These are phyloP conservation scores for Intubia oerlemansii DNA, from an alignment of 2,329 filamentous ascomycete genomes.

Conservation along the genomic window DNA sequence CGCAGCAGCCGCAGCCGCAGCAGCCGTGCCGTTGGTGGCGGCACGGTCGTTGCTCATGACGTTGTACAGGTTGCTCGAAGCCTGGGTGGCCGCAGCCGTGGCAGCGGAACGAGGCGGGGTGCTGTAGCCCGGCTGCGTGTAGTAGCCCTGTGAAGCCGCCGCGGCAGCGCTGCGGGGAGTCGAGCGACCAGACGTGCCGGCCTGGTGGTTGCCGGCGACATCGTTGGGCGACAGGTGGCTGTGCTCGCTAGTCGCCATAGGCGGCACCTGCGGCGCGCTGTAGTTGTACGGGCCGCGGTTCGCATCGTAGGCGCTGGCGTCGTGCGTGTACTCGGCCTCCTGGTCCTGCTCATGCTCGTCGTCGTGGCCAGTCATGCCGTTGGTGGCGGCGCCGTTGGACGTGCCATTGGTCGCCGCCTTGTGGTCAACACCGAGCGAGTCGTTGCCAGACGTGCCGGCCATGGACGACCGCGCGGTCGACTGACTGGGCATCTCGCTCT, in stretches of 20 bases:
- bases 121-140: conserved; percentile 49
- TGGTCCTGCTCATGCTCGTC: conserved; percentile 54
- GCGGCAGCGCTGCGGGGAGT: conserved; percentile 75
- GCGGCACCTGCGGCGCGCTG: conserved; percentile 29
- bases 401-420: conserved; percentile 42
- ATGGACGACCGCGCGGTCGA: conserved; percentile 35
- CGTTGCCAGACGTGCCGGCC: conserved; percentile 30
- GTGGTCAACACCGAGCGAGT: conserved; percentile 35
- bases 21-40: conserved; percentile 39
- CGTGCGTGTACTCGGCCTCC: conserved; percentile 71
- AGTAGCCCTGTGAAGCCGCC: conserved; percentile 49
- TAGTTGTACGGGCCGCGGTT: conserved; percentile 60
- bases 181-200: conserved; percentile 61
- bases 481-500: conserved; percentile 64
- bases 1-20: conserved; percentile 32
- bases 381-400: conserved; percentile 29
- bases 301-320: conserved; percentile 51
- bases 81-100: conserved; percentile 15
- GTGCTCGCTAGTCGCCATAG: conserved; percentile 50
- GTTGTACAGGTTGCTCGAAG: conserved; percentile 70
- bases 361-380: conserved; percentile 32
- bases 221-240: conserved; percentile 56
- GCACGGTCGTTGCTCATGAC: conserved; percentile 67
- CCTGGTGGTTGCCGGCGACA: conserved; percentile 59
- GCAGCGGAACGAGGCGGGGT: conserved; percentile 51